Base-by-base conservation (phyloP, 2,329 filamentous ascomycete species). In the Diaporthe aspalathi region DNA sequence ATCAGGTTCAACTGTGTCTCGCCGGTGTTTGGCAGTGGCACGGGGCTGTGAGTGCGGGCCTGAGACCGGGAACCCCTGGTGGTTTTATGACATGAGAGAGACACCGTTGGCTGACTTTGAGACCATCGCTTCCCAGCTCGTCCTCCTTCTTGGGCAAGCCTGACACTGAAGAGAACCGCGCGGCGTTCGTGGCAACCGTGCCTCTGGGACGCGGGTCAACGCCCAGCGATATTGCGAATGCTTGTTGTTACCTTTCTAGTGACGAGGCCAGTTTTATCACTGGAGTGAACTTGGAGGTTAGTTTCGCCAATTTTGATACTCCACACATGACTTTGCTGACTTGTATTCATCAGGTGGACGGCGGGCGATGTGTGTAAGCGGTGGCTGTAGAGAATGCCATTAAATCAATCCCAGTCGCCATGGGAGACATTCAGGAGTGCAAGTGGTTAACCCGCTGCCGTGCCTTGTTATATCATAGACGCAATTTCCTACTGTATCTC, bases 1-100 rank as follows among this genome's bases (percentile, higher is more conserved):
- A 93, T 95, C 74, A 88, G 92, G 0, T 91, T 94, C 76, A 94
- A 94, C 74, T 87, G 88, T 1, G 89, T 94, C 17, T 92, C 90
- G 57, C 92, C 92, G 0, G 86, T 93, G 0, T 84, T 93, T 1
- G 90, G 89, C 1, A 60, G 71, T 24, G 88, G 85, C 20, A 94
- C 92, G 0, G 90, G 89, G 3, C 84, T 94, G 83, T 81, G 52
- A 78, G 80, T 78, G 2, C 27, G 35, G 6, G 4, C 0, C 24
- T n/a, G n/a, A n/a, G n/a, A n/a, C n/a, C n/a, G n/a, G n/a, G 2
- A 45, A 27, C n/a, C 14, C 12, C 8, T 20, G 14, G 3, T 12
- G 35, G n/a, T n/a, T 47, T 29, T 11, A 1, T 17, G 40, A 2
- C n/a, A 4, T 3, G 11, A n/a, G n/a, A n/a, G n/a, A n/a, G 16